Base-by-base conservation (phyloP, 225 moss, liverwort and hornwort species). In the Neckera pumila region DNA sequence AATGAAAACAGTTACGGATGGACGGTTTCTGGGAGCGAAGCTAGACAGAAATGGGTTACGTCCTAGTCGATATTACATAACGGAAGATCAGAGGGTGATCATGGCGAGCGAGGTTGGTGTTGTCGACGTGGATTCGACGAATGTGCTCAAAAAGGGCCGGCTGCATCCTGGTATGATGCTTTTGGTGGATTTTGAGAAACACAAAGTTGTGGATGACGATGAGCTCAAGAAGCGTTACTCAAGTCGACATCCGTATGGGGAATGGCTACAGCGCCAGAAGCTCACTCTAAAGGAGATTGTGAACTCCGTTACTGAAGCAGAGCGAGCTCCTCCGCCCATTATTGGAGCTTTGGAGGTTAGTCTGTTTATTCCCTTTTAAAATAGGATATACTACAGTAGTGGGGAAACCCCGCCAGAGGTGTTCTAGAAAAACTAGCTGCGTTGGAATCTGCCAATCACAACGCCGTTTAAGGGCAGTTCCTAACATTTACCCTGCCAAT, bases 71-170 rank as follows among this genome's bases (percentile, higher is more conserved):
- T 96, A 96, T 86, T 97, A 95, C 63, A 90, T 95, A 40, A 96
- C 96, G 12, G 91, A 96, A 59, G 93, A 91, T 76, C 94, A 95
- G 80, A 90, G 96, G 75, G 96, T 97, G 61, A 88, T 96, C 59
- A 95, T 97, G 96, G 96, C 96, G 34, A 96, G 96, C 73, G 97
- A 97, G 88, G 97, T 97, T 43, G 97, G 97, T 86, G 96, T 97
- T 22, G 96, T 97, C 70, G 95, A 95, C 33, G 89, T 95, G 76
- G 94, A 92, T 69, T 91, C 97, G 59, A 87, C 82, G 76, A 96
- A 97, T 70, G 95, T 97, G 65, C 92, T 88, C 33, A 91, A 92
- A 53, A 97, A 97, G 89, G 97, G 97, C 33, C 95, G 97, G 69
- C 84, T 97, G 83, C 85, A 89, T 92, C 96, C 96, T 75, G 97